A percentile compares a stretch with the other conserved stretches of the same genome.
Conservation (phyloP, 805 yeast species). For the Wickerhamiella brachini region DNA sequence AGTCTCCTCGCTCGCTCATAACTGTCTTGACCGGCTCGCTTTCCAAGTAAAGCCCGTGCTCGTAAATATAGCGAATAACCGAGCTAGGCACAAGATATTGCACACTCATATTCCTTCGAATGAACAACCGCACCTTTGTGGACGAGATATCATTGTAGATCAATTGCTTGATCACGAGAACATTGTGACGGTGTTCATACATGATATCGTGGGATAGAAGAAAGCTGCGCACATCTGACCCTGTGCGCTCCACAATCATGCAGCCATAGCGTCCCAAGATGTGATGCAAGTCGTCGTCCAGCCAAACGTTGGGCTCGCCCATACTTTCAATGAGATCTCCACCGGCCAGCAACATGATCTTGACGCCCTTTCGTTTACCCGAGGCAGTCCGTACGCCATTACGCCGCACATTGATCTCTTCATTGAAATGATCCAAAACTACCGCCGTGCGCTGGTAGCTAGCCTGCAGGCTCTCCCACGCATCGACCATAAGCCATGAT, state of each 20-base stretch:
- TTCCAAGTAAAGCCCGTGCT: slow-evolving; percentile 74
- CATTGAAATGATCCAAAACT: slow-evolving; percentile 91
- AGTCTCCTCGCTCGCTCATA: slow-evolving; percentile 22
- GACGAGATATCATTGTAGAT: slow-evolving; percentile 93
- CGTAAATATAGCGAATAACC: slow-evolving; percentile 89
- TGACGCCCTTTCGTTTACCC: slow-evolving; percentile 56
- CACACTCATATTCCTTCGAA: slow-evolving; percentile 92
- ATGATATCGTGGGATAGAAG: slow-evolving; percentile 86
- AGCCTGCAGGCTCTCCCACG: slow-evolving; percentile 94
- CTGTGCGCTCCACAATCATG: slow-evolving; percentile 90
- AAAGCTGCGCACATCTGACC: slow-evolving; percentile 88
- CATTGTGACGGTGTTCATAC: slow-evolving; percentile 91
- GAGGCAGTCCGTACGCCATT: slow-evolving; percentile 55
- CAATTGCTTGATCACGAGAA: slow-evolving; percentile 85
- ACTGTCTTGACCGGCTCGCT: slow-evolving; percentile 93
- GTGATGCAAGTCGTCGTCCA: slow-evolving; percentile 87
- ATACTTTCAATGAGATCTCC: slow-evolving; percentile 95
- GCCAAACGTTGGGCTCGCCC: slow-evolving; percentile 99
- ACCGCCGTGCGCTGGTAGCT: slow-evolving; percentile 86
- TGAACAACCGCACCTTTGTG: slow-evolving; percentile 83
- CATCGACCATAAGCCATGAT: slow-evolving; percentile 97
- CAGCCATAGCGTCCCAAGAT: slow-evolving; percentile 94
- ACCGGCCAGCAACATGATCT: slow-evolving; percentile 92
- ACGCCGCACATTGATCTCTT: slow-evolving; percentile 80
- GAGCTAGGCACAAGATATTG: slow-evolving; percentile 88